Evolutionary conservation across 305 asterid genomes (phyloP), one percentile per base, ranked within the genome.

Genomic region (Plantago coronopus): DNA sequence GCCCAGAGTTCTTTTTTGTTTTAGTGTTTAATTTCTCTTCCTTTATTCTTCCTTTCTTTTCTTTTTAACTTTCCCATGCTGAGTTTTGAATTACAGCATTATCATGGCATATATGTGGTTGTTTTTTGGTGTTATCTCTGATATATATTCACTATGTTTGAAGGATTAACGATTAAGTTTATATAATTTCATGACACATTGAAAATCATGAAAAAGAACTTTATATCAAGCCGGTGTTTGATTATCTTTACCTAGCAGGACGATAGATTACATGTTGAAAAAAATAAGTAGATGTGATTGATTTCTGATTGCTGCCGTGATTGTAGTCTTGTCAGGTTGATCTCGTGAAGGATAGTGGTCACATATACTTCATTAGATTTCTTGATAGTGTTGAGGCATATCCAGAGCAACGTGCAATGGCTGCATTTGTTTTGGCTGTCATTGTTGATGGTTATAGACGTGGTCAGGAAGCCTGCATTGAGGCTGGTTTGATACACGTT

Each of bases 321-420:
- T 68, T 71, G 47, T 69, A 94, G 99, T 87, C 99, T 62, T 94
- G 99, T 73, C 99, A 90, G 90, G 95, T 87, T 64, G 99, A 94
- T 81, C 95, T 94, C 47, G 97, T 90, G 76, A 94, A 94, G 84
- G 99, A 94, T 76, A 87, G 86, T 37, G 99, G 97, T 27, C 97
- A 94, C 60, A 62, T 78, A 40, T 94, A 94, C 75, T 94, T 94
- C 76, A 87, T 90, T 68, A 81, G 79, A 76, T 94, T 94, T 76
- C 93, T 94, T 8, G 99, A 89, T 63, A 87, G 97, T 64, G 76
- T 82, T 61, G 99, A 94, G 70, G 99, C 96, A 58, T 94, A 79
- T 54, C 99, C 97, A 3, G 99, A 94, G 74, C 99, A 94, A 78
- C 89, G 99, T 54, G 97, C 99, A 55, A 94, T 94, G 99, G 97